phyloP scores from a whole-genome alignment of 306 rosid genomes.

The Luffa aegyptiaca region DNA sequence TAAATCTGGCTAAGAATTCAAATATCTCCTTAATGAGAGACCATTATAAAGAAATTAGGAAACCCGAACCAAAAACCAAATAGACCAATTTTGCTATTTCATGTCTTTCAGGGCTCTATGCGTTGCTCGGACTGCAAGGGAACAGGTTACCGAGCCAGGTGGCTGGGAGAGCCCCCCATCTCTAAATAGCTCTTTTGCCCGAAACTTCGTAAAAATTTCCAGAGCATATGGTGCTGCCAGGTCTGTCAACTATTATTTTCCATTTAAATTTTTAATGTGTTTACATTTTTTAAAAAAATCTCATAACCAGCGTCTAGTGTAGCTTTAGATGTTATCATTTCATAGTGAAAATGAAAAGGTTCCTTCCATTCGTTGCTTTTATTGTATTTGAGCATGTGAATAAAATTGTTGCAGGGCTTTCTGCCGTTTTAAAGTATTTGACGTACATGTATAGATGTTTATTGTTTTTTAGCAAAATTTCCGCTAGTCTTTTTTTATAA shows the following conservation, averaged over 20 bases:
- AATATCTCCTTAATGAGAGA: no score
- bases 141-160: slow-evolving; percentile 53
- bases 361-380: neutral
- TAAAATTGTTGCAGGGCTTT: neutral
- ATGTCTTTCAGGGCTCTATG: slow-evolving; percentile 24
- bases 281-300: neutral
- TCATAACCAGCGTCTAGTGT: neutral
- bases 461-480: neutral
- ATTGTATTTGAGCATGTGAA: neutral
- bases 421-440: neutral
- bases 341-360: neutral
- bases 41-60: no score
- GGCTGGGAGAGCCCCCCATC: slow-evolving; percentile 83
- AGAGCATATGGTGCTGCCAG: neutral
- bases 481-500: neutral
- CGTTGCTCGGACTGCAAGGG: slow-evolving; percentile 50
- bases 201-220: neutral
- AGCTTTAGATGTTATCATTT: neutral
- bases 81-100: no score
- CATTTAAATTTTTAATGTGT: neutral
- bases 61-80: no score
- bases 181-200: slow-evolving; percentile 23
- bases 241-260: neutral
- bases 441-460: neutral
- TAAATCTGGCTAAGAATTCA: no score